Base-by-base conservation (phyloP, 2,329 filamentous ascomycete genomes). In the Alternaria brassicae region DNA sequence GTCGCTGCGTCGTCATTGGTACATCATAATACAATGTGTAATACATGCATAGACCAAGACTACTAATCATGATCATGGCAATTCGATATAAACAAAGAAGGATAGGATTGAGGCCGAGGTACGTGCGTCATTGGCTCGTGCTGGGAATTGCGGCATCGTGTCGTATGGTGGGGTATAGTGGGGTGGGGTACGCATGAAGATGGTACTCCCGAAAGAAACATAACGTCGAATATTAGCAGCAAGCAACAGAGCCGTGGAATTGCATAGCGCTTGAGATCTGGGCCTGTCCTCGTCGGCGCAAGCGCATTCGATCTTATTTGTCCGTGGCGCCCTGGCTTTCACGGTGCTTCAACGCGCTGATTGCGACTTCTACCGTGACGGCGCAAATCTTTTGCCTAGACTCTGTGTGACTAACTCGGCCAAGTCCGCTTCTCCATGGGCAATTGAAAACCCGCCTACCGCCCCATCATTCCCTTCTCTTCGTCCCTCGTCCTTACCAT, bases 331-430 rank as follows among this genome's bases (percentile, higher is more conserved):
- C 15, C 30, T 21, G 17, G 21, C 17, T 21, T n/a, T 19, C 17
- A 19, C 36, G 36, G 32, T 19, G 36, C n/a, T 37, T 19, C 32
- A 30, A 8, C 28, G 41, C 23, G 19, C 48, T n/a, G 41, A 23
- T 44, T 48, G 62, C 50, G 23, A 50, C 60, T 15, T 28, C 45
- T 30, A 28, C n/a, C n/a, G n/a, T n/a, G n/a, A 27, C 51, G 23
- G 55, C 61, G 67, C 70, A 71, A 72, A 71, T 63, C 62, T 70
- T 72, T 61, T 69, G 53, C 61, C 60, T 62, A 60, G 59, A 21
- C 56, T 60, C 52, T 62, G 47, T 62, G 47, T 51, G 60, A 61
- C 63, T 58, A 63, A 62, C 58, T 48, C 61, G 63, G 56, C 56
- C 62, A 58, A 60, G 50, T 60, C 56, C 56, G 62, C 58, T 52